Conservation (phyloP, 257 asterid species). For the Paraleonurus japonicus region DNA sequence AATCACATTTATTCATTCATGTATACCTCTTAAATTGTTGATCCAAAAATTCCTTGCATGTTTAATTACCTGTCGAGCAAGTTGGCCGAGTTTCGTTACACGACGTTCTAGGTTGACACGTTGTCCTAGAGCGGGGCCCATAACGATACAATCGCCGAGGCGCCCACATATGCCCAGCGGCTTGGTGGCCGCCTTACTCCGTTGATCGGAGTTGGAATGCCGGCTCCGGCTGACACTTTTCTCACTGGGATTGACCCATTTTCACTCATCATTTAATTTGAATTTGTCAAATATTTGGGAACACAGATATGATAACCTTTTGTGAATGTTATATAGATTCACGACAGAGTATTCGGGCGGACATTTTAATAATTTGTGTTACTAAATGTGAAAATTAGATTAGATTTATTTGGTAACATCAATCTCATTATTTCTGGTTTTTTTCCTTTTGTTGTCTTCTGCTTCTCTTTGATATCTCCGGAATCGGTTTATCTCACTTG, state of each 20-base stretch:
- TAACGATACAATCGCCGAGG: slow-evolving; percentile 45
- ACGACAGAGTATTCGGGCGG: slow-evolving; percentile 43
- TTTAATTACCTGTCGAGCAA: slow-evolving; percentile 30
- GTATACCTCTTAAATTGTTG: too few species aligned
- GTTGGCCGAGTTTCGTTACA: slow-evolving; percentile 18
- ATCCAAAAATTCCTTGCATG: not conserved
- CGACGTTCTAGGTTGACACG: not conserved
- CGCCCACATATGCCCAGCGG: slow-evolving; percentile 44
- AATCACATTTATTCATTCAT: too few species aligned
- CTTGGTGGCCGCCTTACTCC: slow-evolving; percentile 15
- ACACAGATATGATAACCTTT: not conserved
- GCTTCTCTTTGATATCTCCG: slow-evolving; percentile 20
- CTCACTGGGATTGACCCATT: slow-evolving; percentile 25
- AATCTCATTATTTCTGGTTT: not conserved
- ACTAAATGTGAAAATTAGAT: too few species aligned
- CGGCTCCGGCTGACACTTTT: slow-evolving; percentile 22
- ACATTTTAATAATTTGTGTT: slow-evolving; percentile 23
- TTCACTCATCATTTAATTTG: slow-evolving; percentile 22
- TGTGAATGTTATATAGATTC: not conserved
- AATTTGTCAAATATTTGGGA: not conserved
- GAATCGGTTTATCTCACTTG: not conserved
- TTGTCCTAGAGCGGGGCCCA: slow-evolving; percentile 41
- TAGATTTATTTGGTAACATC: not conserved
- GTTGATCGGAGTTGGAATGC: slow-evolving; percentile 21
- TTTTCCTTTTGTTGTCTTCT: not conserved